Base-by-base conservation (phyloP, 345 rosid genomes). In the Camelina hispida region DNA sequence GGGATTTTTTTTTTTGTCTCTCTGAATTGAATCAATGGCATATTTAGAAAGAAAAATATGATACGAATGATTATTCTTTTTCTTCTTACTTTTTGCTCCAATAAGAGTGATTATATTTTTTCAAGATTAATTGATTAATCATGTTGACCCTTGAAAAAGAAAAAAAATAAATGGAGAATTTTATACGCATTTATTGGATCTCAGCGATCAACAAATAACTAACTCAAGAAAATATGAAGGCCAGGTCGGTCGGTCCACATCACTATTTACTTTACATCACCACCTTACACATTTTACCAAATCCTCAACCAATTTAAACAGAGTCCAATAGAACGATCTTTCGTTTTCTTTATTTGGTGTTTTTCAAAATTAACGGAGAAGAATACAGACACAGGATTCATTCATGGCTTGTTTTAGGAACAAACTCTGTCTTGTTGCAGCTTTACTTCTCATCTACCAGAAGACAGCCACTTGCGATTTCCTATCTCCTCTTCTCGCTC, bases 401-500 rank as follows among this genome's bases (percentile, higher is more conserved):
- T 50, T 64, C 68, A 83, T 83, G 85, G 82, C 78, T 80, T 67
- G 28, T 62, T 48, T 68, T 10, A 40, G 15, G 58, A 74, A 40
- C 32, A 68, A 57, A 73, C 47, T 77, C 58, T 48, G 43, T 30
- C 46, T 78, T 44, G 20, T 80, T 47, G 72, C 75, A 47, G 73
- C 69, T 37, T 40, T 76, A 50, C 79, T 81, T 59, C 34, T 80
- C 22, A 44, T 56, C 17, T 62, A 50, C 48, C 84, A 74, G 53
- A 73, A 79, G 73, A 79, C 72, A 42, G 77, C 66, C 25, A 60
- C 75, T 42, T 71, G 58, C 12, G 78, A 82, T 72, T 32, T 80
- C 55, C 68, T 84, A 15, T n/a, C 87, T 50, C 86, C 84, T 66
- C 70, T 83, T 14, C 77, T 80, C 6, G 38, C 87, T 16, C 87